phyloP scores from a whole-genome alignment of 2,329 filamentous ascomycete species.

The Sporothrix brasiliensis region DNA sequence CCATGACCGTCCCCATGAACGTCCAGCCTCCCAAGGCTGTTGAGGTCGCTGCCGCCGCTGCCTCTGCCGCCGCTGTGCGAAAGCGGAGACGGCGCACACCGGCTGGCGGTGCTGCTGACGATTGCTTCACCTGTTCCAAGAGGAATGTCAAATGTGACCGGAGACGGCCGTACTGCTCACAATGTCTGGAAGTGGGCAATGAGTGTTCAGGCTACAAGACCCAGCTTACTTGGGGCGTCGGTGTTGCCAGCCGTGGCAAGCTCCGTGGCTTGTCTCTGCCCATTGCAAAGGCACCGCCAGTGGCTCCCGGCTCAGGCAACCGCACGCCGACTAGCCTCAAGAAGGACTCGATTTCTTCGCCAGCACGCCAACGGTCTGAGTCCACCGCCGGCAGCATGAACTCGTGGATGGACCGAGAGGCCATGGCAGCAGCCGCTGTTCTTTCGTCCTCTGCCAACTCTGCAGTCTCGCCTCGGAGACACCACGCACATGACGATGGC shows the following conservation, averaged over 20 bases:
- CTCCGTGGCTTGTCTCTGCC: conserved; percentile 82
- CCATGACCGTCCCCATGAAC: conserved; percentile 55
- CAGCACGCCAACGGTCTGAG: conserved; percentile 49
- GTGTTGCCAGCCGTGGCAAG: conserved; percentile 93
- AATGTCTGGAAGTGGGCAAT: conserved; percentile 87
- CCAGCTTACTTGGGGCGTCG: conserved; percentile 93
- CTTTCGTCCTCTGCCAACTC: conserved; percentile 25
- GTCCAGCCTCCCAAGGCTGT: conserved; percentile 52
- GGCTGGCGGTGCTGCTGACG: conserved; percentile 84
- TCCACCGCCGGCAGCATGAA: conserved; percentile 45
- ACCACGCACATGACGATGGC: conserved; percentile 44
- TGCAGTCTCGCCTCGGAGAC: conserved; percentile 41
- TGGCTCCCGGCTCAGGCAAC: conserved; percentile 43
- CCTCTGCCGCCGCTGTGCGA: conserved; percentile 48
- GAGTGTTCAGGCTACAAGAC: conserved; percentile 97
- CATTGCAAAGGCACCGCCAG: conserved; percentile 63
- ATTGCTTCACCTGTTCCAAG: conserved; percentile 92
- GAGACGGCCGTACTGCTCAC: conserved; percentile 89
- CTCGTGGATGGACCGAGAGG: conserved; percentile 48
- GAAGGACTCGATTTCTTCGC: conserved; percentile 47
- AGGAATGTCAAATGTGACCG: conserved; percentile 85
- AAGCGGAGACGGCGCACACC: conserved; percentile 87
- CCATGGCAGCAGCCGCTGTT: conserved; percentile 34
- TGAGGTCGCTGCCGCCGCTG: conserved; percentile 39
- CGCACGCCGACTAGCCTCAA: conserved; percentile 43